Percentiles rank a stretch among this genome's conserved stretches.
These are phyloP conservation scores for Arthonia radiata DNA, from an alignment of 495 filamentous ascomycete species.

Conservation along the genomic window DNA sequence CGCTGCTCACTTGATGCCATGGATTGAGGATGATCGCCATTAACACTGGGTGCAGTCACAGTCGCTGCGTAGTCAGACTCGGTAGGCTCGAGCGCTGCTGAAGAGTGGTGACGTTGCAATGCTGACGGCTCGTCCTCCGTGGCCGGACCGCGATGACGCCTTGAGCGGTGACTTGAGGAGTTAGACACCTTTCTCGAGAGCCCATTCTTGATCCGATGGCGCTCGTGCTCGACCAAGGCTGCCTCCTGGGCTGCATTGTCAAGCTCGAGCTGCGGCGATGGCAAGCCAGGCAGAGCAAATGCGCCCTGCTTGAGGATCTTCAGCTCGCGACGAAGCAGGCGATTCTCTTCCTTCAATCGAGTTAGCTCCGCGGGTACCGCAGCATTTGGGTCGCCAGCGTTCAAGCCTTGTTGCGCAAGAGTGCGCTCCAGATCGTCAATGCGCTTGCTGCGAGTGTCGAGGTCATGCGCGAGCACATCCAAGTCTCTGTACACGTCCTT, in stretches of 20 bases:
- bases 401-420: constrained; percentile 15
- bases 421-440: constrained; percentile 69
- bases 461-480: constrained; percentile 55
- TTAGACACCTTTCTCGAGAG: too few relatives aligned
- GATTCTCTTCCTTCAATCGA: constrained; percentile 55
- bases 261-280: constrained; percentile 25
- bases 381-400: constrained; percentile 7
- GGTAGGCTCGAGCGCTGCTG: too few relatives aligned
- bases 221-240: too few relatives aligned
- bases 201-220: too few relatives aligned
- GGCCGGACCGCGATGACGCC: too few relatives aligned
- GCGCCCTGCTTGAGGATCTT: constrained; percentile 10
- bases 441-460: constrained; percentile 55
- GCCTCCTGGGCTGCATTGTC: too few relatives aligned
- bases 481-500: constrained; percentile 78
- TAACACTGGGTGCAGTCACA: too few relatives aligned
- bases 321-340: constrained; percentile 62
- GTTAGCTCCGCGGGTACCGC: constrained; percentile 25
- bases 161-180: too few relatives aligned
- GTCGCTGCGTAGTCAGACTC: too few relatives aligned
- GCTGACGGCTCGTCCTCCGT: too few relatives aligned
- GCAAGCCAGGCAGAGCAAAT: constrained; percentile 10
- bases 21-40: too few relatives aligned
- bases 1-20: constrained; percentile 41
- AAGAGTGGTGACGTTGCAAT: too few relatives aligned